Evolutionary conservation across 352 stramenopile species (phyloP), one percentile per base, ranked within the genome.

Genomic region (Pythium periplocum): DNA sequence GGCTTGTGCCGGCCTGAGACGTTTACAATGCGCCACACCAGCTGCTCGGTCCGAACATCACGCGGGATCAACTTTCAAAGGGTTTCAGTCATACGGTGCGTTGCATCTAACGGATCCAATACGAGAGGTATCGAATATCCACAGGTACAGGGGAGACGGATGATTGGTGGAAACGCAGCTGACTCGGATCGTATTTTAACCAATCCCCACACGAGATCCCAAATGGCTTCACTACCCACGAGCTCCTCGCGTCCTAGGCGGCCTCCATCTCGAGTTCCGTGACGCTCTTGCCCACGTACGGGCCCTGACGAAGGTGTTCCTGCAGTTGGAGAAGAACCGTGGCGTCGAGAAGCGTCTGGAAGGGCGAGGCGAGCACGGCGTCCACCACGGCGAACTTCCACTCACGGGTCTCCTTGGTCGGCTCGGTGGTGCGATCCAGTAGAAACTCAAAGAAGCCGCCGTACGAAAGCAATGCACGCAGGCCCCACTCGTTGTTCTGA

Each of bases 311-410:
- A 49, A 93, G 42, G 63, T 80, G 79, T 26, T 50, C 59, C 43
- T 78, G 61, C 41, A 93, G 49, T 58, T 89, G 86, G 43, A 77
- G 56, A 10, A 81, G 59, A 33, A 75, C 71, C n/a, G 56, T 68
- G 33, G 55, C 45, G n/a, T 89, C 82, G 30, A 94, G 57, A n/a
- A 74, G 59, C 34, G 63, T 48, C 51, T 73, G 61, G 50, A 86
- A 91, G 10, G 69, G 77, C n/a, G 82, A 93, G 8, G 68, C 75
- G 10, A 93, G 26, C 7, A 93, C 51, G 30, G 80, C 77, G 42
- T 93, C 85, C n/a, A 90, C 69, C 49, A 95, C 66, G 6, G 85
- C 79, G 60, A 95, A 95, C 60, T 95, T 95, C 85, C 85, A 95
- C 66, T 95, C 85, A 57, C 83, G 77, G 31, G 80, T 87, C 48